These are phyloP conservation scores for Saccharomyces hybrid DNA, from an alignment of 1,139 yeast genomes.

Conservation along the genomic window DNA sequence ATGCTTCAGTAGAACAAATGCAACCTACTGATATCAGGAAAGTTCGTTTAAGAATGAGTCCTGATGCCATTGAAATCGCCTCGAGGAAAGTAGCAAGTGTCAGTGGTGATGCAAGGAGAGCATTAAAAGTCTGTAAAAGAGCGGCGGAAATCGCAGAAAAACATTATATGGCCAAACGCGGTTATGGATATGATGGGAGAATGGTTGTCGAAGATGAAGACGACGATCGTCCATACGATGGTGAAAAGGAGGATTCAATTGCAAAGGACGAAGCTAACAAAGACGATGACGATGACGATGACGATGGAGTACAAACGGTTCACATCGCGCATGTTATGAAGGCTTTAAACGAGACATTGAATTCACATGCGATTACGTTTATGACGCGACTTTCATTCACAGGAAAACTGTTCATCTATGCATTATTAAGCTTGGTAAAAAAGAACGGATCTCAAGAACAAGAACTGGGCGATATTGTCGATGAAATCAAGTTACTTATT, in stretches of 20 bases:
- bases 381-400: slow-evolving; percentile 57
- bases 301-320: slow-evolving; percentile 45
- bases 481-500: slow-evolving; percentile 55
- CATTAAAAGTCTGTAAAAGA: slow-evolving; percentile 77
- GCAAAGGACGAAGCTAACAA: slow-evolving; percentile 17
- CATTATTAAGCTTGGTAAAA: slow-evolving; percentile 55
- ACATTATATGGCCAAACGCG: slow-evolving; percentile 38
- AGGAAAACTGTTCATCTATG: slow-evolving; percentile 65
- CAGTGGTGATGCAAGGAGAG: slow-evolving; percentile 95
- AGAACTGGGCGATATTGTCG: slow-evolving; percentile 65
- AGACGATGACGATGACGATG: slow-evolving; percentile 14
- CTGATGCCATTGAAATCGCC: slow-evolving; percentile 85
- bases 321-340: slow-evolving; percentile 62
- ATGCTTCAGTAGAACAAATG: slow-evolving; percentile 5
- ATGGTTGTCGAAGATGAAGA: slow-evolving; percentile 5
- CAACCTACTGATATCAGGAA: slow-evolving; percentile 21
- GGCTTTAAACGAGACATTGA: slow-evolving; percentile 76
- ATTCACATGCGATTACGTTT: slow-evolving; percentile 60
- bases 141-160: slow-evolving; percentile 85
- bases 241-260: slow-evolving; percentile 7
- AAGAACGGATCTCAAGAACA: slow-evolving; percentile 69
- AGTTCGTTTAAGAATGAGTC: slow-evolving; percentile 43
- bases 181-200: slow-evolving; percentile 26
- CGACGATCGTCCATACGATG: slow-evolving; percentile 2
- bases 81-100: slow-evolving; percentile 92